Evolutionary conservation across 768 basidiomycete species (phyloP).

Genomic region (Tephrocybe sp.): DNA sequence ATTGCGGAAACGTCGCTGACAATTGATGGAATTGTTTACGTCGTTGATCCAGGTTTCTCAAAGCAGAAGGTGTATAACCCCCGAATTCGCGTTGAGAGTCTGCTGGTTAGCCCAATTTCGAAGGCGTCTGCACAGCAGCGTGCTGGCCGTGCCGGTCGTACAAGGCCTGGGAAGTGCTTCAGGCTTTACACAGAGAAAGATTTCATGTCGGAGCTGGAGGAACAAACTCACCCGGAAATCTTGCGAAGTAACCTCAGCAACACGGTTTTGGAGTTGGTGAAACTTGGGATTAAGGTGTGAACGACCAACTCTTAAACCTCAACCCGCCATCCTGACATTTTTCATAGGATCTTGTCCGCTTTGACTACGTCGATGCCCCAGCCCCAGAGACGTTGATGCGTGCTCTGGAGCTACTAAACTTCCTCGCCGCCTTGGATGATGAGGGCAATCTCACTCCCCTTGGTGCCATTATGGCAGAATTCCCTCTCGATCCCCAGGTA

Average conservation of each 20-base stretch:
- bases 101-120: slow-evolving; percentile 92
- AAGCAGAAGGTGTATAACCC: slow-evolving; percentile 99
- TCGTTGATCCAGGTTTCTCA: slow-evolving; percentile 96
- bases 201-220: slow-evolving; percentile 93
- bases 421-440: slow-evolving; percentile 89
- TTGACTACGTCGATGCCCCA: slow-evolving; percentile 91
- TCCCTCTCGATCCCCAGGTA: slow-evolving; percentile 97
- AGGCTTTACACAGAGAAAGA: slow-evolving; percentile 96
- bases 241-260: slow-evolving; percentile 91
- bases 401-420: slow-evolving; percentile 91
- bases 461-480: slow-evolving; percentile 94
- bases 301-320: slow-evolving; percentile 1
- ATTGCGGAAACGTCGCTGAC: slow-evolving; percentile 98
- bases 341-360: slow-evolving; percentile 74
- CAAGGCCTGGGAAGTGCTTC: slow-evolving; percentile 96
- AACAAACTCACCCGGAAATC: slow-evolving; percentile 98
- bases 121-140: slow-evolving; percentile 97
- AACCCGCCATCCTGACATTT: not conserved
- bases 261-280: slow-evolving; percentile 90
- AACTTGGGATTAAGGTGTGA: slow-evolving; percentile 83
- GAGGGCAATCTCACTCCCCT: slow-evolving; percentile 88
- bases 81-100: slow-evolving; percentile 90
- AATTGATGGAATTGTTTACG: slow-evolving; percentile 99
- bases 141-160: slow-evolving; percentile 95
- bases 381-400: slow-evolving; percentile 98